Percentiles rank a stretch among this genome's conserved stretches.
Evolutionary conservation across 2,329 filamentous ascomycete genomes (phyloP).

Genomic region (Botrytis elliptica): DNA sequence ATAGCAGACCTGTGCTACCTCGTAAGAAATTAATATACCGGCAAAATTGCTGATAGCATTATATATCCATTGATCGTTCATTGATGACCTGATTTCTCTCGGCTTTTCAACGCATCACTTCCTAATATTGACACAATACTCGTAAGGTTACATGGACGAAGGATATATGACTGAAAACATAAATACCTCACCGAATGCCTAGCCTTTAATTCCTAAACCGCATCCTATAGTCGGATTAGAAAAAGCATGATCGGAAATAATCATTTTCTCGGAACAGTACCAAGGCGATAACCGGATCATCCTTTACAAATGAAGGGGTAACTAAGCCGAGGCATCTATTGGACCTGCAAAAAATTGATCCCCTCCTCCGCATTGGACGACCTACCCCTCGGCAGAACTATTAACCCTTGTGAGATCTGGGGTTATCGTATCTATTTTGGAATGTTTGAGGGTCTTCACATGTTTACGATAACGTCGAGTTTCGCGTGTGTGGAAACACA

Average conservation of each 20-base stretch:
- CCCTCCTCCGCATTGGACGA: neutral
- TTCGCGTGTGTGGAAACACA: neutral
- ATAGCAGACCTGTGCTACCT: neutral
- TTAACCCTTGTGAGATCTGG: neutral
- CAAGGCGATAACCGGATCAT: neutral
- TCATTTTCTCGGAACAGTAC: neutral
- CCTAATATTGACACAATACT: neutral
- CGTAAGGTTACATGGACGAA: neutral
- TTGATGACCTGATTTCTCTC: neutral
- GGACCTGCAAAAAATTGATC: neutral
- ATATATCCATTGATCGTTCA: neutral
- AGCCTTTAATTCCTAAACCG: neutral
- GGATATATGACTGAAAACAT: neutral
- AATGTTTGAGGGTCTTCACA: neutral
- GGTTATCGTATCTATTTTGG: neutral
- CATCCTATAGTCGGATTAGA: neutral
- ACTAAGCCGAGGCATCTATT: constrained; percentile 4
- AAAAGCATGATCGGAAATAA: constrained; percentile 10
- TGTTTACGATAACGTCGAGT: neutral
- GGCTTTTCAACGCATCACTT: neutral
- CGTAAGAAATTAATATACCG: constrained; percentile 7
- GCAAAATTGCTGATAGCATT: neutral
- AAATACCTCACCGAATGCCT: neutral
- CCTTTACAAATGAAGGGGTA: neutral
- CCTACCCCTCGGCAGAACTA: neutral